Evolutionary conservation across 2,329 filamentous ascomycete species (phyloP), one percentile per base, ranked within the genome.

Genomic region (Alternaria ventricosa): DNA sequence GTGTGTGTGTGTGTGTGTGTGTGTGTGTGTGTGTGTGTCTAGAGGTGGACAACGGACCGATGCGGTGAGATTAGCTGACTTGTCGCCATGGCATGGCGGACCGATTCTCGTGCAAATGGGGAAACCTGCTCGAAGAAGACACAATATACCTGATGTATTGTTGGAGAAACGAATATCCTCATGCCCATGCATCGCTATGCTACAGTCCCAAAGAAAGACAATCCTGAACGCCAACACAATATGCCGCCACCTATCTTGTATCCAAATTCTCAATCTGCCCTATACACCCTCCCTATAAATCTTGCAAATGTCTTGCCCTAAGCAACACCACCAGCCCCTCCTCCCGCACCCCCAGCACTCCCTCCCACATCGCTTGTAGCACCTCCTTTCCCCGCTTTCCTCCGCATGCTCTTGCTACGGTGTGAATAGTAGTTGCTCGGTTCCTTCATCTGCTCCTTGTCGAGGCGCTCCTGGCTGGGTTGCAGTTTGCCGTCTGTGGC

Each of bases 391-490:
- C 69, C 73, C 9, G 75, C 75, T 66, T 78, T 78, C 55, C 70
- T 60, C 7, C 76, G 63, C 74, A 76, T 76, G 25, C 71, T 75
- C 68, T 78, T 78, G 36, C 75, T 77, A 3, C 76, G 70, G 36
- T 72, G 70, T 41, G 71, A 63, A 64, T 78, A 78, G 65, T 78
- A 78, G 41, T 78, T 78, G 12, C 60, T 51, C 3, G 76, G 76
- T 44, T 78, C 76, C 62, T 76, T 74, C 75, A 78, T 76, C 53
- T 78, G 69, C n/a, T 63, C 75, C 43, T 77, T 78, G 51, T 78
- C 76, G 15, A 67, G 63, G 44, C 71, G 72, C 5, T 71, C 57
- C 22, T 60, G 58, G n/a, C 67, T 68, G 8, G 71, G 69, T 57
- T 76, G 71, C n/a, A 75, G 61, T 55, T 74, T 74, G 63, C 69